These are phyloP conservation scores for Apium graveolens DNA, from an alignment of 129 eudicot genomes.

Conservation along the genomic window DNA sequence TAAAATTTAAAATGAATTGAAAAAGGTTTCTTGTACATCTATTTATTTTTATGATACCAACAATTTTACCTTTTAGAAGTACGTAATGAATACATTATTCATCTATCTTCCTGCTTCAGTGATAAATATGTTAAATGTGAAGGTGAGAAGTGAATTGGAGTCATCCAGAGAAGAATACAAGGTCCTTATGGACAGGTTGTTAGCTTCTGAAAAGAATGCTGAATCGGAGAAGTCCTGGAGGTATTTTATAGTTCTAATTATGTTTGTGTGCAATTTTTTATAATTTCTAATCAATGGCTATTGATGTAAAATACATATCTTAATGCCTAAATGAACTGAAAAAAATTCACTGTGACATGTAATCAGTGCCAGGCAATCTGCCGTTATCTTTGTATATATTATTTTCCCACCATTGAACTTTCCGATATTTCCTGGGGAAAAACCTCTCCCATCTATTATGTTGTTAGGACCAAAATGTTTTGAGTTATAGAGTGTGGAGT, in stretches of 20 bases:
- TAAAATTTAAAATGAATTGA: background rate
- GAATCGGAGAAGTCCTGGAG: constrained; percentile 41
- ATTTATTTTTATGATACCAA: background rate
- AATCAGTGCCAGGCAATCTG: background rate
- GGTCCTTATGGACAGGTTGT: constrained; percentile 28
- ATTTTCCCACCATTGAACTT: background rate
- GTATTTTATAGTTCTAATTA: constrained; percentile 15
- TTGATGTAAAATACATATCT: background rate
- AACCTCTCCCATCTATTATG: background rate
- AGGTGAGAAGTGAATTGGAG: constrained; percentile 55
- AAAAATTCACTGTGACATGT: background rate
- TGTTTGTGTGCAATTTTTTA: background rate
- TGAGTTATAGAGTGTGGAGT: background rate
- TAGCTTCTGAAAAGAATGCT: constrained; percentile 40
- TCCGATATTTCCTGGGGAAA: background rate
- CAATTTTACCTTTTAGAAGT: background rate
- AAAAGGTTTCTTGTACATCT: background rate
- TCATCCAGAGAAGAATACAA: constrained; percentile 43
- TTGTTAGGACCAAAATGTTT: background rate
- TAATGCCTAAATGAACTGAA: background rate
- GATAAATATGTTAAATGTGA: constrained; percentile 8
- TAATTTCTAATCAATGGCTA: background rate
- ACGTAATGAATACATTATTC: background rate
- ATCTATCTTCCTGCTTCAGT: background rate
- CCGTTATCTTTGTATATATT: background rate